phyloP scores from a whole-genome alignment of 1,284 basidiomycete species.

The Peniophora sp. region DNA sequence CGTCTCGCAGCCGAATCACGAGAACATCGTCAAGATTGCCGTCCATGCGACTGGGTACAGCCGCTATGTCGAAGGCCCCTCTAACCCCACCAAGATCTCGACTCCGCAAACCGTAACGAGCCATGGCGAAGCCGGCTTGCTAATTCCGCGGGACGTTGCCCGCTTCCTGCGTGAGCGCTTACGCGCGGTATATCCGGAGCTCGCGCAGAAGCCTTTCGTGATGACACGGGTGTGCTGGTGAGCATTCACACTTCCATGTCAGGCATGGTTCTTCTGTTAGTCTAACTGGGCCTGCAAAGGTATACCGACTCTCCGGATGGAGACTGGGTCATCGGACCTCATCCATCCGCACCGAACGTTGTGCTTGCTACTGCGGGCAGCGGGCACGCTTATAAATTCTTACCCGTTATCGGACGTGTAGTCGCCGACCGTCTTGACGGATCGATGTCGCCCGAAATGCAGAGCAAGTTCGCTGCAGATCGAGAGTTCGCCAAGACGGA shows the following conservation, averaged over 20 bases:
- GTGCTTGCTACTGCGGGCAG: slow-evolving; percentile 72
- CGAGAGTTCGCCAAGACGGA: slow-evolving; percentile 24
- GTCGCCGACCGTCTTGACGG: slow-evolving; percentile 68
- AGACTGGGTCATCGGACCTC: slow-evolving; percentile 72
- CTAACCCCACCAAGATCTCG: slow-evolving; percentile 33
- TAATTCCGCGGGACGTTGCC: slow-evolving; percentile 53
- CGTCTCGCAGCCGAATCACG: slow-evolving; percentile 53
- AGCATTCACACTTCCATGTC: slow-evolving; percentile 11
- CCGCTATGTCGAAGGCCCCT: slow-evolving; percentile 23
- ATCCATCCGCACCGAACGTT: slow-evolving; percentile 48
- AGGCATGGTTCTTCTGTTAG: neutral
- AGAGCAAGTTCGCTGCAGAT: slow-evolving; percentile 46
- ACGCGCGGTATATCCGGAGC: slow-evolving; percentile 58
- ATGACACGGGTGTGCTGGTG: slow-evolving; percentile 81
- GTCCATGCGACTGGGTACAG: slow-evolving; percentile 65
- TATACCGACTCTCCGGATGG: slow-evolving; percentile 73
- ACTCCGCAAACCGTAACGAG: slow-evolving; percentile 57
- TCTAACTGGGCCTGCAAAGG: slow-evolving; percentile 28
- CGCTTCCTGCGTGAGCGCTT: slow-evolving; percentile 44
- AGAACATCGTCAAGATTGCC: slow-evolving; percentile 68
- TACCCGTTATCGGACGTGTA: slow-evolving; percentile 74
- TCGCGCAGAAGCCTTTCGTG: slow-evolving; percentile 59
- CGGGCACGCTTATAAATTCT: slow-evolving; percentile 85
- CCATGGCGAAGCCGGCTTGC: slow-evolving; percentile 53
- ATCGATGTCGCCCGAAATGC: slow-evolving; percentile 41